Conservation (phyloP, 1,284 basidiomycete species). For the Phellinidium pouzarii region DNA sequence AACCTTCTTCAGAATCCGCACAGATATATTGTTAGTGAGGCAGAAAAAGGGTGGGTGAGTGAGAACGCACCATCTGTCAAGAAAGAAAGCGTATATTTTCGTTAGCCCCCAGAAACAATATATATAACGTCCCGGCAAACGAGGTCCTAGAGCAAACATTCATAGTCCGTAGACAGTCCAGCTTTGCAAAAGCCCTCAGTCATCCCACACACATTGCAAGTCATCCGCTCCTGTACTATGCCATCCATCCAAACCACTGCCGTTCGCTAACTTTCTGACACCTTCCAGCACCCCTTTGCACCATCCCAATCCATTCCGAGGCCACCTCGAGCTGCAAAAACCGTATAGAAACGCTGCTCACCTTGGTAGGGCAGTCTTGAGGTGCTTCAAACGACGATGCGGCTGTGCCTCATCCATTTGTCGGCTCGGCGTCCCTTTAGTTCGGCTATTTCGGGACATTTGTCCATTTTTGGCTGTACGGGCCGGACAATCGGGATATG, state of each 20-base stretch:
- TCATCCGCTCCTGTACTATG: conserved; percentile 2
- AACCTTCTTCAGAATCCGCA: conserved; percentile 65
- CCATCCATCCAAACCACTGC: conserved; percentile 10
- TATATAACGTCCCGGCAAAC: too few relatives aligned
- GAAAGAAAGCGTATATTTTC: background rate
- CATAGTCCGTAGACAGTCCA: too few relatives aligned
- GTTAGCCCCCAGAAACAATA: too few relatives aligned
- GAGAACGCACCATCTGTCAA: conserved; percentile 6
- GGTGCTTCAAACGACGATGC: background rate
- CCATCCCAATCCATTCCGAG: background rate
- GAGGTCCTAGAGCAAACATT: too few relatives aligned
- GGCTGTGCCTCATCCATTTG: background rate
- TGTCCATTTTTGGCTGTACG: too few relatives aligned
- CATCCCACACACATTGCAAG: background rate
- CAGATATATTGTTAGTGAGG: background rate
- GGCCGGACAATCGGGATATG: too few relatives aligned
- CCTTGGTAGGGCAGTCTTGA: conserved; percentile 9
- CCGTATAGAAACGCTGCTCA: conserved; percentile 1
- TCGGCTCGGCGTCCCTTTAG: background rate
- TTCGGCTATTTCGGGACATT: background rate
- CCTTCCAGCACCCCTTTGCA: background rate
- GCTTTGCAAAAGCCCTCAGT: background rate
- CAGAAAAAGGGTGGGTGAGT: background rate
- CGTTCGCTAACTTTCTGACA: background rate
- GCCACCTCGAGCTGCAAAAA: background rate